Evolutionary conservation across 768 basidiomycete species (phyloP), one percentile per base, ranked within the genome.

Genomic region (Amanita rubescens): DNA sequence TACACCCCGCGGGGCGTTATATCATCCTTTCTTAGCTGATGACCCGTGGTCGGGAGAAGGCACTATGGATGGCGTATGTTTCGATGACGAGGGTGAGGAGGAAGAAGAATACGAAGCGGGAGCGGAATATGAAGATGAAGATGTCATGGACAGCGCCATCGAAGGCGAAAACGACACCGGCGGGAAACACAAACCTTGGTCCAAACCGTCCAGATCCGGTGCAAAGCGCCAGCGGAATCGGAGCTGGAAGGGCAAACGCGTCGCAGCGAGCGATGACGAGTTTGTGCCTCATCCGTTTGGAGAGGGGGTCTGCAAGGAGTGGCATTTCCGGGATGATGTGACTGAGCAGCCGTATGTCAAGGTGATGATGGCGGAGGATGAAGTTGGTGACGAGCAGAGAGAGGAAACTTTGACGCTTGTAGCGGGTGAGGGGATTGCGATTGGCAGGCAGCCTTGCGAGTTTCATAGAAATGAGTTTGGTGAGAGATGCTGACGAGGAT

Each of bases 1-100:
- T 52, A 92, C 90, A 3, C 90, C 94, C 3, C 75, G 76, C 15
- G 73, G 79, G 6, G 90, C 87, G 15, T 75, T 98, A 43, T 78
- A 78, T 54, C 94, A 97, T 62, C 76, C 80, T 0, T 97, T 96
- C 68, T 74, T 97, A 34, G 59, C 61, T 27, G 34, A 37, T 14
- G 52, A 33, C 17, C 15, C 43, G 3, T 52, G 51, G 52, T 20
- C 32, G 12, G 52, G 52, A 5, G 52, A 53, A 22, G 52, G 52
- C 3, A 53, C 52, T 7, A n/a, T 20, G 32, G 43, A 53, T 6
- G 52, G 52, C 3, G 52, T 46, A 20, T n/a, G 52, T 14, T 22
- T 42, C 12, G 34, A 51, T 24, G 80, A 78, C 43, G 63, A 65
- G 2, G 61, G 59, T 24, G 63, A 64, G 35, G 20, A 12, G 35